These are phyloP conservation scores for Ascochyta viciae-villosae DNA, from an alignment of 2,329 filamentous ascomycete species.

Conservation along the genomic window DNA sequence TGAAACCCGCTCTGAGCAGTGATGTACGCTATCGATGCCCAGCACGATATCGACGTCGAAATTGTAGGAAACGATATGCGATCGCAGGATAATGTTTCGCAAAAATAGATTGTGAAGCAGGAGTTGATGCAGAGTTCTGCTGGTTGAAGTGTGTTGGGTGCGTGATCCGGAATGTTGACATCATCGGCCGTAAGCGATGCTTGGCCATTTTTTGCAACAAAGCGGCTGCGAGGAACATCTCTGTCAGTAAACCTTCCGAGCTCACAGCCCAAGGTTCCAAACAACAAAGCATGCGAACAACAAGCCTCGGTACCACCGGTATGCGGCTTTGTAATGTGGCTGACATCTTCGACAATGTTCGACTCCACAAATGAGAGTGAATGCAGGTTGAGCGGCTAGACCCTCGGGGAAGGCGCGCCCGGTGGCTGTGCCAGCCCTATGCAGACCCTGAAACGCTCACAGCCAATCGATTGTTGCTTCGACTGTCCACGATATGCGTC, in stretches of 20 bases:
- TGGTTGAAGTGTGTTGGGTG: conserved; percentile 14
- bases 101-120: conserved; percentile 34
- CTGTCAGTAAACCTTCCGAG: background rate
- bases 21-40: conserved; percentile 21
- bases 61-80: conserved; percentile 22
- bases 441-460: conserved; percentile 12
- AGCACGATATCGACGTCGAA: conserved; percentile 21
- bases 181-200: conserved; percentile 22
- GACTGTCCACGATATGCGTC: conserved; percentile 7
- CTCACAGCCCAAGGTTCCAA: background rate
- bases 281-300: background rate
- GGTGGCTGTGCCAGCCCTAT: conserved; percentile 21
- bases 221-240: conserved; percentile 1
- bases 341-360: conserved; percentile 21
- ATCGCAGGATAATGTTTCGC: conserved; percentile 16
- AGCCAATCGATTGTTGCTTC: conserved; percentile 7
- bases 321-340: conserved; percentile 30
- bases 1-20: conserved; percentile 21
- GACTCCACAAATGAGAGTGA: conserved; percentile 14
- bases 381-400: conserved; percentile 8
- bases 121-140: conserved; percentile 14
- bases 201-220: conserved; percentile 14
- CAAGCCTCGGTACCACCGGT: conserved; percentile 2
- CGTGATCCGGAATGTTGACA: conserved; percentile 31
- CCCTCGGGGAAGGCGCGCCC: conserved; percentile 25